Base-by-base conservation (phyloP, 1,139 yeast genomes). In the Candida pseudoviswanathii region DNA sequence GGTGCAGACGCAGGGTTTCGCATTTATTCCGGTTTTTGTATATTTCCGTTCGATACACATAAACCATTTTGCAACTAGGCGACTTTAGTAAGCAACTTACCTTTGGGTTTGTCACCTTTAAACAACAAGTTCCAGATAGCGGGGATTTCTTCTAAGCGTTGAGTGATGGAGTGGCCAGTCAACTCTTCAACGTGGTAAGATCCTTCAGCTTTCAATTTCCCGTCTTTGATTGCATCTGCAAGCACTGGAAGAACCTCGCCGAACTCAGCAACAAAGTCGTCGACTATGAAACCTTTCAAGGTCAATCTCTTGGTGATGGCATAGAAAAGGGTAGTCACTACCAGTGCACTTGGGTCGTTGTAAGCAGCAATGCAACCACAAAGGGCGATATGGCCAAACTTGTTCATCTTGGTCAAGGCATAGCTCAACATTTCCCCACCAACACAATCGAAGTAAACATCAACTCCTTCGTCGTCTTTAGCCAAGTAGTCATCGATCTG, bases 291-390 rank as follows among this genome's bases (percentile, higher is more conserved):
- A 22, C 87, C 87, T 51, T 66, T 66, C 37, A 81, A 72, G 0
- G 67, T 68, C 53, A 82, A 68, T 58, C 84, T 68, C 60, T 76
- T 80, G 41, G 70, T 65, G 49, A 80, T 71, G 46, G 82, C 75
- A 39, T 67, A 60, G n/a, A 67, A 58, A 74, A 81, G 80, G 51
- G 62, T 66, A 33, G 64, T 62, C 47, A 80, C 68, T 0, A 53
- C 63, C 27, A 64, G 52, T 48, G 73, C 71, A 4, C 62, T 56
- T 7, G 56, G 52, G 52, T 78, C 78, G 57, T 82, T 80, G 64
- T 84, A 84, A 48, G 81, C 81, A 32, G 88, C 65, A 55, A 85
- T 81, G 3, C 85, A 75, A 49, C 89, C 90, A 68, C 88, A 82
- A 30, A 83, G 84, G 52, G 82, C 62, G 45, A 85, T 67, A 11